Percentiles rank a stretch among this genome's conserved stretches.
Conservation (phyloP, 1,284 basidiomycete genomes). For the Cryptococcus sp. region DNA sequence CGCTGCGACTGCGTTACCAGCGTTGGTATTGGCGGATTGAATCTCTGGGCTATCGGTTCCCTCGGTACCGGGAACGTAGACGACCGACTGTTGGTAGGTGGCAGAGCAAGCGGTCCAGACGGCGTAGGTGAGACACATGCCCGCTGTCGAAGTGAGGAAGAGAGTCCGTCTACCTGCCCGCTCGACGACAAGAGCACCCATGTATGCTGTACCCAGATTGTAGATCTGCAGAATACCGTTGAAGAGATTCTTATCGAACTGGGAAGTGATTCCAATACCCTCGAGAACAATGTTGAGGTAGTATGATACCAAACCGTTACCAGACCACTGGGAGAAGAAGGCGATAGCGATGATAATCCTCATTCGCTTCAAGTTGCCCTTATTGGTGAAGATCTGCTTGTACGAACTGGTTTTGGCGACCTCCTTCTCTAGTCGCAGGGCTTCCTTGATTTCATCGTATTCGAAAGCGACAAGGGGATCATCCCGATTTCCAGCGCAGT, state of each 20-base stretch:
- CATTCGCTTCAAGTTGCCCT: constrained; percentile 24
- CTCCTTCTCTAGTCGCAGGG: constrained; percentile 39
- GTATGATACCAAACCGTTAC: constrained; percentile 60
- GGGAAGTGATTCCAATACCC: constrained; percentile 60
- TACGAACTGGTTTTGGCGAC: constrained; percentile 15
- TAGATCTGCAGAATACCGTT: constrained; percentile 29
- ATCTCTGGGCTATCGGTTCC: constrained; percentile 33
- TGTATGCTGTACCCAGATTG: constrained; percentile 34
- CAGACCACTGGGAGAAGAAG: constrained; percentile 41
- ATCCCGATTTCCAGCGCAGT: constrained; percentile 50
- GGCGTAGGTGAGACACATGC: constrained; percentile 62
- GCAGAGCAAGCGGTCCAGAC: constrained; percentile 69
- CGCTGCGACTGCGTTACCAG: constrained; percentile 17
- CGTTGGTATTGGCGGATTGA: constrained; percentile 10
- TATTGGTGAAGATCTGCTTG: constrained; percentile 11
- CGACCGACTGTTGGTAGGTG: constrained; percentile 43
- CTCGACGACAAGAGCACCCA: constrained; percentile 43
- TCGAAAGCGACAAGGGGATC: constrained; percentile 49
- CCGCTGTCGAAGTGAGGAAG: constrained; percentile 55
- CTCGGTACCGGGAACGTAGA: not conserved
- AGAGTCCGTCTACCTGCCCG: constrained; percentile 38
- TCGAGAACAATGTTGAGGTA: constrained; percentile 69
- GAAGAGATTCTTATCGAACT: constrained; percentile 12
- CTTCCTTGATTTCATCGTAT: constrained; percentile 46
- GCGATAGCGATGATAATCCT: constrained; percentile 31